Evolutionary conservation across 2,329 filamentous ascomycete genomes (phyloP), one percentile per base, ranked within the genome.

Genomic region (Teratosphaeria pseudoeucalypti): DNA sequence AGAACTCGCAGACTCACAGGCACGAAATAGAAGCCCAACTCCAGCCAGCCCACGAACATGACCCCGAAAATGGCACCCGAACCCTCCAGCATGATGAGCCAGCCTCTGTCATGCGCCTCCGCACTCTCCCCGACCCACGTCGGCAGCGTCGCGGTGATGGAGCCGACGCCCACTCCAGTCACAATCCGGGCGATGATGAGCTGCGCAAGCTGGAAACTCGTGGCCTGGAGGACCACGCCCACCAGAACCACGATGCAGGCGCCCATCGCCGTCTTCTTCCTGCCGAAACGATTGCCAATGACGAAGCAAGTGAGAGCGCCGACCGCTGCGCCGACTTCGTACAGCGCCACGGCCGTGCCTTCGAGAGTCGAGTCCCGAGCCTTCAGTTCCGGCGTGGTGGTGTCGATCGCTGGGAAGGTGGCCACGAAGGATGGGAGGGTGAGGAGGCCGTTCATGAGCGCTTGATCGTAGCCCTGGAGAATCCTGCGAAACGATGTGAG

Each of bases 281-380:
- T 71, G 2, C 80, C 79, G 1, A 81, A 69, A 2, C 63, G 67
- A 52, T 82, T 79, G 23, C 80, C 80, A 29, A 78, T 66, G 14
- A 73, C 67, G 57, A 83, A 79, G n/a, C 78, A 75, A 2, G 76
- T 64, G 34, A 82, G 71, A 1, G 77, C 82, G 16, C 83, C 83
- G 52, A 84, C 71, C 0, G 67, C 67, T 52, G 67, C 67, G 23
- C 67, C 67, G 52, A 67, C 59, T 57, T 68, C 67, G 56, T 67
- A 68, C 37, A 68, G 64, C n/a, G 67, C 66, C n/a, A 67, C 77
- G 74, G 64, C 63, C 14, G 71, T 72, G 54, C 71, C 72, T 66
- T 66, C 66, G 10, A 70, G 60, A 26, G 64, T 69, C 4, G 65
- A 63, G 29, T 64, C 60, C 47, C 39, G n/a, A 12, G 12, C 62